Conservation (phyloP, 441 rosid genomes). For the Arabidopsis hybrid region DNA sequence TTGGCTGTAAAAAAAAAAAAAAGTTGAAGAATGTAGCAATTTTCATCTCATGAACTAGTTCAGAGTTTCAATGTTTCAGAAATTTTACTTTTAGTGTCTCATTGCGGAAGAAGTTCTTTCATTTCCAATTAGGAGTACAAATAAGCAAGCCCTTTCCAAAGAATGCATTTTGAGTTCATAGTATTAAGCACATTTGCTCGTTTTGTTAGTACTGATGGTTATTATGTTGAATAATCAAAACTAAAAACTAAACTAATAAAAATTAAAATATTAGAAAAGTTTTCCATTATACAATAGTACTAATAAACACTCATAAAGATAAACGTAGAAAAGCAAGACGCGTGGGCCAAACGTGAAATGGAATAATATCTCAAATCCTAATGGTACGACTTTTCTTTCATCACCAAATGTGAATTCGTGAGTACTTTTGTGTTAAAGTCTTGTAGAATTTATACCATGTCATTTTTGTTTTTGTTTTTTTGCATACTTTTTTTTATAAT, state of each 20-base stretch:
- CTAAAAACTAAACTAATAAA: background rate
- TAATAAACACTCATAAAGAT: background rate
- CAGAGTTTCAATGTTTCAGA: too few relatives aligned
- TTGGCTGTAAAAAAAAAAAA: too few relatives aligned
- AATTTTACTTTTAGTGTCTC: too few relatives aligned
- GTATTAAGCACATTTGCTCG: background rate
- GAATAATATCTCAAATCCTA: slow-evolving; percentile 38
- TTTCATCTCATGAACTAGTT: too few relatives aligned
- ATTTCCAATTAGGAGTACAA: too few relatives aligned
- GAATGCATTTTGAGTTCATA: background rate
- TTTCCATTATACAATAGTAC: background rate
- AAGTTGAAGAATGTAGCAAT: too few relatives aligned
- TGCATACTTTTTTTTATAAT: background rate
- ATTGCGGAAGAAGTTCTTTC: too few relatives aligned
- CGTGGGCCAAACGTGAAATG: slow-evolving; percentile 41
- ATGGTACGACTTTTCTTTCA: slow-evolving; percentile 46
- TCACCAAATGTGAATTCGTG: slow-evolving; percentile 41
- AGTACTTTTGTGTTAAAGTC: slow-evolving; percentile 31
- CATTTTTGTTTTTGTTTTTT: background rate
- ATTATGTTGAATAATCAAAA: background rate
- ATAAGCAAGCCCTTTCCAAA: too few relatives aligned
- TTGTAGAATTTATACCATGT: slow-evolving; percentile 5
- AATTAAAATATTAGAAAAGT: background rate
- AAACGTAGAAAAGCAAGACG: slow-evolving; percentile 41
- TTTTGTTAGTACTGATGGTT: background rate